Base-by-base conservation (phyloP, 108 stramenopile species). In the Skeletonema menzelii region DNA sequence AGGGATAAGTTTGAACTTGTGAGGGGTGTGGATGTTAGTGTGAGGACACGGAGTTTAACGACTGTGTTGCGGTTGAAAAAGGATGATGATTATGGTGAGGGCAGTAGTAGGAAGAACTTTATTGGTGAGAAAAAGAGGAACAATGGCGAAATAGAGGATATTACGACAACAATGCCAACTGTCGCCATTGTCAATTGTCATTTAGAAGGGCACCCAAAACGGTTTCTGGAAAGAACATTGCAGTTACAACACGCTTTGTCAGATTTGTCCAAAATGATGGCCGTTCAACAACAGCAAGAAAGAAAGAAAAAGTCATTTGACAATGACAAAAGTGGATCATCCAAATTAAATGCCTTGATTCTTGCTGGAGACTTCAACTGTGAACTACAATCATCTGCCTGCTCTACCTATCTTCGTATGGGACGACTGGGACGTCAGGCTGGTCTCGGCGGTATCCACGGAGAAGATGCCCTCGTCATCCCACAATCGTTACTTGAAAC, bases 301-400 rank as follows among this genome's bases (percentile, higher is more conserved):
- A n/a, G 40, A 22, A 27, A 53, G n/a, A 46, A 26, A 59, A 30
- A 17, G 26, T 53, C 70, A 31, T 11, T 19, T 14, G 31, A 63
- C 17, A 24, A 56, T 56, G 15, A 64, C 3, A 0, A 46, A 42
- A 42, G 40, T 7, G 38, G 58, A 5, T 31, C 30, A 8, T 6
- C 11, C n/a, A 32, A 12, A 27, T 62, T 84, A 22, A 81, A 84
- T 73, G 84, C 70, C 28, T 40, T 84, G 2, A 15, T 76, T 28
- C 30, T 84, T 42, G 76, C 72, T 14, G 84, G 84, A 30, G 84
- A 84, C 67, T 84, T 84, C 35, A 84, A 84, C 65, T 84, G 84
- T 63, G 84, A 84, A 40, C 64, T 84, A 17, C 84, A 82, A 73
- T 77, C 79, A 27, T 84, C 84, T 1, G 84, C 80, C 12, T 84